Evolutionary conservation across 345 rosid genomes (phyloP).

Genomic region (Toxicodendron radicans): DNA sequence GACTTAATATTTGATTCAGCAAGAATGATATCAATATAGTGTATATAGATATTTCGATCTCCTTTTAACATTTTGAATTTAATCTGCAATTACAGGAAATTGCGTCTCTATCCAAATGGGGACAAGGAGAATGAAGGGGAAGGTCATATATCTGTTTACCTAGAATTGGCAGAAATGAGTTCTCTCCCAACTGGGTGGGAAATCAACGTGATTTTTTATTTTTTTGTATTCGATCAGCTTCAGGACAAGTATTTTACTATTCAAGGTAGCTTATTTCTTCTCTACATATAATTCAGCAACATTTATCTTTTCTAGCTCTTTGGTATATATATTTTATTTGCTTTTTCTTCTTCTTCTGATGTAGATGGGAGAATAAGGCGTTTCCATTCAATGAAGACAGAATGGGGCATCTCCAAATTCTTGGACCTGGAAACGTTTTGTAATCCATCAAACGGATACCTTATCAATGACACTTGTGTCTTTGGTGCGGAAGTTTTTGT

Average conservation of each 20-base stretch:
- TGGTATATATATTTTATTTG: too few relatives aligned
- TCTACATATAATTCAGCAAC: too few relatives aligned
- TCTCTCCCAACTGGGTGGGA: background rate
- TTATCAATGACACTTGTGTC: background rate
- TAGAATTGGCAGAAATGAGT: background rate
- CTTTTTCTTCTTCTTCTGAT: too few relatives aligned
- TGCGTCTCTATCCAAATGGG: too few relatives aligned
- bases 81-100: too few relatives aligned
- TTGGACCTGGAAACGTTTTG: background rate
- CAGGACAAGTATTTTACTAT: background rate
- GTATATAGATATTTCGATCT: too few relatives aligned
- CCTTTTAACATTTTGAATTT: too few relatives aligned
- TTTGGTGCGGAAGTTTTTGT: background rate
- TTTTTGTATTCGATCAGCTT: background rate
- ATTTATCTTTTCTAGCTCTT: too few relatives aligned
- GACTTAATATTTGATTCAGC: too few relatives aligned
- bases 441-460: background rate
- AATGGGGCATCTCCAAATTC: background rate
- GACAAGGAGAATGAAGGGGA: background rate
- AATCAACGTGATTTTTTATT: background rate
- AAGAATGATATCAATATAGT: too few relatives aligned
- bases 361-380: background rate
- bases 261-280: background rate
- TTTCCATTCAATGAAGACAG: background rate
- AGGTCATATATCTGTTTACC: slow-evolving; percentile 7